Conservation (phyloP, 768 basidiomycete species). For the Strobilomyces dryophilus region DNA sequence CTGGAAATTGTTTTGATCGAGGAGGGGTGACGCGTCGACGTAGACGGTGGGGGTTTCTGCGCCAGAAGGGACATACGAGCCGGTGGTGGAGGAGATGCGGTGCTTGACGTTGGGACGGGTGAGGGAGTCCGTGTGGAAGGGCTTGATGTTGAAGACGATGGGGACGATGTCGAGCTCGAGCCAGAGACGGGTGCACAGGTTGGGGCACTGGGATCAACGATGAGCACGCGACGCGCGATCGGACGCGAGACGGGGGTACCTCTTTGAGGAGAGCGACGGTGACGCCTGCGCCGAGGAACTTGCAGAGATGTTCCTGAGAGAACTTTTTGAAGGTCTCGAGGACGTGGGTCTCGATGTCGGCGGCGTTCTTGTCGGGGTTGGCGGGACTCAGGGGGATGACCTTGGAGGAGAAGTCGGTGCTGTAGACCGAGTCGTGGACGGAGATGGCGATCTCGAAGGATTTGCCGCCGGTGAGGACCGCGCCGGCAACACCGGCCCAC, state of each 20-base stretch:
- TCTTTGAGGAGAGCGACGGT: slow-evolving; percentile 68
- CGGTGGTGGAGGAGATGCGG: slow-evolving; percentile 74
- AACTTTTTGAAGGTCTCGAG: slow-evolving; percentile 66
- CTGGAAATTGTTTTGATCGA: slow-evolving; percentile 36
- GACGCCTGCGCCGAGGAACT: slow-evolving; percentile 82
- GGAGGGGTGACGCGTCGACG: slow-evolving; percentile 53
- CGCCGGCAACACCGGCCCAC: slow-evolving; percentile 81
- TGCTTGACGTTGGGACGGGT: slow-evolving; percentile 81
- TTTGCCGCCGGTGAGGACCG: slow-evolving; percentile 52
- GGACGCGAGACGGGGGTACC: slow-evolving; percentile 34
- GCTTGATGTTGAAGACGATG: slow-evolving; percentile 82
- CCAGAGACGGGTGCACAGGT: slow-evolving; percentile 85
- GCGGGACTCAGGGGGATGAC: slow-evolving; percentile 48
- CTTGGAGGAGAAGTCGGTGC: slow-evolving; percentile 68
- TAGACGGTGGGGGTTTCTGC: slow-evolving; percentile 71
- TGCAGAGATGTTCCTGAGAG: slow-evolving; percentile 73
- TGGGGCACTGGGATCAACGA: slow-evolving; percentile 50
- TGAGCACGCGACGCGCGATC: slow-evolving; percentile 16
- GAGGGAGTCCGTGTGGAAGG: slow-evolving; percentile 72
- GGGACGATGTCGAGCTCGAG: slow-evolving; percentile 80
- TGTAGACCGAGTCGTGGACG: slow-evolving; percentile 82
- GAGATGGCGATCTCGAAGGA: slow-evolving; percentile 72
- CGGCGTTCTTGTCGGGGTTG: slow-evolving; percentile 51
- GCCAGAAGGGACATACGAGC: slow-evolving; percentile 74
- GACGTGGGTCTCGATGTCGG: slow-evolving; percentile 61